Conservation (phyloP, 345 rosid genomes). For the Euclidium syriacum region DNA sequence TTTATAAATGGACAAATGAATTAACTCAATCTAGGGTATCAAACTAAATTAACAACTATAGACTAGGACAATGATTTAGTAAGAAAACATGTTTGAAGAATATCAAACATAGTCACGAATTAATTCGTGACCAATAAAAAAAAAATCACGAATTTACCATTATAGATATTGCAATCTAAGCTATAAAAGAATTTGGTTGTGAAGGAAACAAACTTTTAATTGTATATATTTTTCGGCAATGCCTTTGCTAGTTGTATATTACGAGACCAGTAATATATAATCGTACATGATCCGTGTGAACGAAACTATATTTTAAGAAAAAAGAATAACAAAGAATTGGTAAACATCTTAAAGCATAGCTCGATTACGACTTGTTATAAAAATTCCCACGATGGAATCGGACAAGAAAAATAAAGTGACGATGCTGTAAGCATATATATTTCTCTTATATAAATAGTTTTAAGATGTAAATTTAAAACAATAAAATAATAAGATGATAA, state of each 20-base stretch:
- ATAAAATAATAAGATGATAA: constrained; percentile 17
- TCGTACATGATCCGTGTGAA: not conserved
- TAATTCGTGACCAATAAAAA: no score
- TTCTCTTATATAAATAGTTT: not conserved
- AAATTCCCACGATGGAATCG: constrained; percentile 5
- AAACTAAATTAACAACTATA: no score
- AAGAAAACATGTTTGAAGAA: no score
- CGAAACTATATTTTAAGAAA: not conserved
- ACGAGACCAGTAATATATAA: not conserved
- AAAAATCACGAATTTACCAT: no score
- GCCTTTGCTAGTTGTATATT: not conserved
- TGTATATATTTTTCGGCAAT: no score
- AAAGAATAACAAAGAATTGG: not conserved
- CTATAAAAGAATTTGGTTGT: no score
- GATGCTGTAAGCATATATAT: constrained; percentile 15
- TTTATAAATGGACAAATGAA: no score
- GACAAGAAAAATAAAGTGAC: constrained; percentile 21
- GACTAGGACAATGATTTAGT: no score
- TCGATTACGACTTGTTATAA: not conserved
- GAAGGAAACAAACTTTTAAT: no score
- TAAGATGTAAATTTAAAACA: not conserved
- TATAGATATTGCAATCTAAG: no score
- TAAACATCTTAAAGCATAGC: not conserved
- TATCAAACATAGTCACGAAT: no score
- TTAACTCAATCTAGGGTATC: no score